These are phyloP conservation scores for Backusella australiensis DNA, from an alignment of 192 early-diverging fungal species.

Conservation along the genomic window DNA sequence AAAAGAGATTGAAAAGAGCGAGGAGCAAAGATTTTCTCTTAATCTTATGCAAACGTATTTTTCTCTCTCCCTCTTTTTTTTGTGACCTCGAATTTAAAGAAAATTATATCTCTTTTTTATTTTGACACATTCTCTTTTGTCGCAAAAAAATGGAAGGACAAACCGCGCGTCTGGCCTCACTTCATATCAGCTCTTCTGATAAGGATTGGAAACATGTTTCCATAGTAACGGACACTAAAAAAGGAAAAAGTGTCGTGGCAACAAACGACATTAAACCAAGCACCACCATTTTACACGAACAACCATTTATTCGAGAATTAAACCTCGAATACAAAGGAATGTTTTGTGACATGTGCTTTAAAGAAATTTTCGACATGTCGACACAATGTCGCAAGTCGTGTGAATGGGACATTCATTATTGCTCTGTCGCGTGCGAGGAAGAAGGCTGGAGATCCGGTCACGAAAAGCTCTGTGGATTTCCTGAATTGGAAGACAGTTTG, in stretches of 20 bases:
- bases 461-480: slow-evolving; percentile 6
- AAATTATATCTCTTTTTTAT: neutral
- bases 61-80: neutral
- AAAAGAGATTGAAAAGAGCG: too few relatives aligned
- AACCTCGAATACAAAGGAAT: neutral
- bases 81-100: neutral
- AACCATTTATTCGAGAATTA: slow-evolving; percentile 1
- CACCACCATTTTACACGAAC: slow-evolving; percentile 1
- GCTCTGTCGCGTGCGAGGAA: neutral
- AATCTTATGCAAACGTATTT: neutral
- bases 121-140: neutral
- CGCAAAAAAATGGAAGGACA: neutral
- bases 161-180: neutral
- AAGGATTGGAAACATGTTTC: neutral
- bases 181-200: neutral
- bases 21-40: too few relatives aligned
- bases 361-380: neutral
- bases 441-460: neutral
- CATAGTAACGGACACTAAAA: neutral
- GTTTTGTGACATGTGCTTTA: slow-evolving; percentile 13
- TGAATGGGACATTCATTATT: slow-evolving; percentile 7
- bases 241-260: neutral
- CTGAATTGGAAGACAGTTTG: neutral
- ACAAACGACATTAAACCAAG: neutral
- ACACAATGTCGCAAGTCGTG: neutral